Percentiles rank a stretch among this genome's conserved stretches.
phyloP scores from a whole-genome alignment of 129 eudicot species.

The Chrysanthemum lavandulifolium region DNA sequence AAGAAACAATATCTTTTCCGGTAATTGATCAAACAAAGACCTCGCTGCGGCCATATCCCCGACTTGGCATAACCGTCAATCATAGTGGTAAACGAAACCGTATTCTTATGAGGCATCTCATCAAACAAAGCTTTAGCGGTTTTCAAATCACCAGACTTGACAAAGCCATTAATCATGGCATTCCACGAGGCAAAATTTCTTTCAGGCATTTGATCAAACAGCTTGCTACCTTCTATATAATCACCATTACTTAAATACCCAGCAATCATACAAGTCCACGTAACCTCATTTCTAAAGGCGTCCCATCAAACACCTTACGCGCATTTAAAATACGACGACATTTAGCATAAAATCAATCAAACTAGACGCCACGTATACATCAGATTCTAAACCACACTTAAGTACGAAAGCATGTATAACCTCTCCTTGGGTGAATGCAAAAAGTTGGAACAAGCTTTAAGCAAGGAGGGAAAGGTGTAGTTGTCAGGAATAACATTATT shows the following conservation, averaged over 20 bases:
- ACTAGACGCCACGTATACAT: slow-evolving; percentile 69
- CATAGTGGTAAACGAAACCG: slow-evolving; percentile 58
- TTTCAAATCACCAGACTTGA: slow-evolving; percentile 46
- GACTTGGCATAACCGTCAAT: slow-evolving; percentile 71
- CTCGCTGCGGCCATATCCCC: slow-evolving; percentile 63
- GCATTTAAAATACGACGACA: slow-evolving; percentile 51
- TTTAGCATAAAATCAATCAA: slow-evolving; percentile 72
- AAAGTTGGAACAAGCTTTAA: slow-evolving; percentile 49
- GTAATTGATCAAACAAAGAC: slow-evolving; percentile 54
- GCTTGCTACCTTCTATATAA: slow-evolving; percentile 31
- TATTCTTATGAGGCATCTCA: slow-evolving; percentile 52
- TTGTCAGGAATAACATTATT: slow-evolving; percentile 42
- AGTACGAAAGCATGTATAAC: slow-evolving; percentile 56
- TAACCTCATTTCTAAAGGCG: slow-evolving; percentile 58
- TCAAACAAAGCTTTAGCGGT: slow-evolving; percentile 55
- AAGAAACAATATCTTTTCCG: slow-evolving; percentile 48
- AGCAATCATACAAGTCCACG: slow-evolving; percentile 69
- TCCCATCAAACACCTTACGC: slow-evolving; percentile 61
- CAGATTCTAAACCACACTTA: slow-evolving; percentile 45
- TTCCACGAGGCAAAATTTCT: slow-evolving; percentile 59
- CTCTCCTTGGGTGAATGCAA: slow-evolving; percentile 45
- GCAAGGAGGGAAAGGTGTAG: slow-evolving; percentile 56
- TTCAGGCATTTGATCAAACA: slow-evolving; percentile 68
- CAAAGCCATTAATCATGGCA: slow-evolving; percentile 60
- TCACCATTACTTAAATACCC: slow-evolving; percentile 52